Conservation (phyloP, 2,329 filamentous ascomycete species). For the Amphichorda felina region DNA sequence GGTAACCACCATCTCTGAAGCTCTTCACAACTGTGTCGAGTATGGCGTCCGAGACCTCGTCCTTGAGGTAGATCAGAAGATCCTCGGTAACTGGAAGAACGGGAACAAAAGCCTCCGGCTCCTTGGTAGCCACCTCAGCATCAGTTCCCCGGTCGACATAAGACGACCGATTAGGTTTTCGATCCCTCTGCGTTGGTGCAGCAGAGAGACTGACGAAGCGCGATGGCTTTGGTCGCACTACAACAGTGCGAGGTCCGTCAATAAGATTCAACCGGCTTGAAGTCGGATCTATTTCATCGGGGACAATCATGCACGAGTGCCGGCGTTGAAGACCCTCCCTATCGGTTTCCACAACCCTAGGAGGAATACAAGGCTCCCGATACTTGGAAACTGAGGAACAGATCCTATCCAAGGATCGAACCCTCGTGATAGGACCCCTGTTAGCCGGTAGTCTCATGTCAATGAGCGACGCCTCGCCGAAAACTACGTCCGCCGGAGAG, state of each 20-base stretch:
- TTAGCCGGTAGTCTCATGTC: conserved; percentile 18
- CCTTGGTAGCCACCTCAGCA: conserved; percentile 12
- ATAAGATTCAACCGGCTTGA: conserved; percentile 12
- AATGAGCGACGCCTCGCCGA: conserved; percentile 26
- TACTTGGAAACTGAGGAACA: conserved; percentile 16
- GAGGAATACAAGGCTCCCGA: conserved; percentile 15
- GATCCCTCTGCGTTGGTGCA: conserved; percentile 15
- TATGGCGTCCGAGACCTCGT: conserved; percentile 25
- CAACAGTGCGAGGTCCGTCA: conserved; percentile 16
- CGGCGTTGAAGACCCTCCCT: conserved; percentile 7
- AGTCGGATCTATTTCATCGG: conserved; percentile 9
- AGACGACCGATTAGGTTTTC: conserved; percentile 11
- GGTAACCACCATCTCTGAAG: conserved; percentile 21
- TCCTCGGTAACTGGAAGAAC: conserved; percentile 44
- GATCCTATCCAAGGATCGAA: conserved; percentile 25
- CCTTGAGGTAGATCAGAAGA: conserved; percentile 40
- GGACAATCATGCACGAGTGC: conserved; percentile 14
- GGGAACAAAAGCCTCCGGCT: conserved; percentile 20
- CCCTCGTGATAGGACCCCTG: conserved; percentile 13
- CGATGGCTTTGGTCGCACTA: conserved; percentile 15
- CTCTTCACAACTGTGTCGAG: conserved; percentile 34
- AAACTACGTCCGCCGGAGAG: conserved; percentile 22
- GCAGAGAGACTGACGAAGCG: conserved; percentile 14
- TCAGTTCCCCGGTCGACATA: conserved; percentile 29
- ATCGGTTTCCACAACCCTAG: conserved; percentile 4